Conservation (phyloP, 495 filamentous ascomycete species). For the Annulohypoxylon stygium region DNA sequence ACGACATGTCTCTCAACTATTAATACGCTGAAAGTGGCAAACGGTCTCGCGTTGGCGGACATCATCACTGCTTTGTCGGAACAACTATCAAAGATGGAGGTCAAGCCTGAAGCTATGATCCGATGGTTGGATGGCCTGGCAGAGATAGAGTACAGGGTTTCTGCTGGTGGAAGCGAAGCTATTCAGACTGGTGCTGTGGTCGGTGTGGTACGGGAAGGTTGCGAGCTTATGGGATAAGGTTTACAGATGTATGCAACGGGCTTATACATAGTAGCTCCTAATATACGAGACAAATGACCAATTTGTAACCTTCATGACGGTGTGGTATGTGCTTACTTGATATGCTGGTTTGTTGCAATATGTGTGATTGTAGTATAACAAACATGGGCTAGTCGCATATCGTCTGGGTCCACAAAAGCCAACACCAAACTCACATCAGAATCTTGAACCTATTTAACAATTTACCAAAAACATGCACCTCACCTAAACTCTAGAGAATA, state of each 20-base stretch:
- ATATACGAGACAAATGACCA: background rate
- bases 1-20: conserved; percentile 87
- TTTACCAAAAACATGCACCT: background rate
- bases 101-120: conserved; percentile 87
- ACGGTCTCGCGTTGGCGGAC: conserved; percentile 93
- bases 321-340: background rate
- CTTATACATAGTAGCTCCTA: background rate
- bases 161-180: conserved; percentile 87
- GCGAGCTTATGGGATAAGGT: conserved; percentile 71
- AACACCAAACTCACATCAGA: too few species aligned
- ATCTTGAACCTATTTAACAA: too few species aligned
- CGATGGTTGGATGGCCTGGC: conserved; percentile 92
- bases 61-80: conserved; percentile 88
- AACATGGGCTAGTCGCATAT: background rate
- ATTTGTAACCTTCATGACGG: background rate
- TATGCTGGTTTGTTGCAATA: background rate
- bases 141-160: conserved; percentile 90
- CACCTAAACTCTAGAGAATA: background rate
- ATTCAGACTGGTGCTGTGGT: conserved; percentile 94
- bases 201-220: conserved; percentile 87
- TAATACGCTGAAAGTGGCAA: conserved; percentile 83
- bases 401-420: background rate
- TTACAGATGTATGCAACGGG: background rate
- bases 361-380: background rate
- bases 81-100: conserved; percentile 83